Conservation (phyloP, 2,329 filamentous ascomycete genomes). For the Ploettnerulaceae sp. region DNA sequence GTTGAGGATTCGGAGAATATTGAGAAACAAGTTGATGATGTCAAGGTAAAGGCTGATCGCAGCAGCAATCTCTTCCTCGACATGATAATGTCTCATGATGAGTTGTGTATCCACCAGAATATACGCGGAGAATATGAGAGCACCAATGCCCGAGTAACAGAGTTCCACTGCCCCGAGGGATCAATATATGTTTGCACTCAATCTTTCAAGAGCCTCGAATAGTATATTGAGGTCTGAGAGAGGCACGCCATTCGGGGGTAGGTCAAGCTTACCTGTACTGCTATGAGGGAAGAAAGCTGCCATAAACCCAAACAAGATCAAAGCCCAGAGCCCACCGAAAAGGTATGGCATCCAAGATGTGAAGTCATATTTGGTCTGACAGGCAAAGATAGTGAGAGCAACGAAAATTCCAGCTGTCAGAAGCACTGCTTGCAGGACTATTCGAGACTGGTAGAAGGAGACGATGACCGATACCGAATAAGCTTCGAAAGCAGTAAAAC, state of each 20-base stretch:
- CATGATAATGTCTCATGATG: constrained; percentile 91
- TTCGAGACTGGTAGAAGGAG: constrained; percentile 76
- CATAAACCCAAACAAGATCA: constrained; percentile 93
- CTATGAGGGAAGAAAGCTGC: constrained; percentile 80
- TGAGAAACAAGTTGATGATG: constrained; percentile 94
- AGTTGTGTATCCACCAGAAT: constrained; percentile 96
- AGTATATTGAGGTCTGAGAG: too few relatives aligned
- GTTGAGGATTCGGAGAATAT: constrained; percentile 93
- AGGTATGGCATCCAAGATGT: constrained; percentile 96
- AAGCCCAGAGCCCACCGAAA: constrained; percentile 82
- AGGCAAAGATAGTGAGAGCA: constrained; percentile 80
- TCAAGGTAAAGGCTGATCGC: constrained; percentile 94
- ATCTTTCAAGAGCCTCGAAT: too few relatives aligned
- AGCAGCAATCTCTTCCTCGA: constrained; percentile 96
- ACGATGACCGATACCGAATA: constrained; percentile 92
- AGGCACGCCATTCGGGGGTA: too few relatives aligned
- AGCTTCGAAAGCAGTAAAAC: constrained; percentile 87
- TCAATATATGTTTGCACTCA: too few relatives aligned
- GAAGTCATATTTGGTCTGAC: constrained; percentile 98
- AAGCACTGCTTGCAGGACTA: constrained; percentile 86
- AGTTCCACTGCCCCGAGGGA: too few relatives aligned
- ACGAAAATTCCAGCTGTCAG: constrained; percentile 82
- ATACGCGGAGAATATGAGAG: constrained; percentile 89
- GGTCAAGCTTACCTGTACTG: too few relatives aligned
- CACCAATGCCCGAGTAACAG: constrained; percentile 74